Evolutionary conservation across 2,329 filamentous ascomycete species (phyloP), one percentile per base, ranked within the genome.

Genomic region (Lecanicillium sp.): DNA sequence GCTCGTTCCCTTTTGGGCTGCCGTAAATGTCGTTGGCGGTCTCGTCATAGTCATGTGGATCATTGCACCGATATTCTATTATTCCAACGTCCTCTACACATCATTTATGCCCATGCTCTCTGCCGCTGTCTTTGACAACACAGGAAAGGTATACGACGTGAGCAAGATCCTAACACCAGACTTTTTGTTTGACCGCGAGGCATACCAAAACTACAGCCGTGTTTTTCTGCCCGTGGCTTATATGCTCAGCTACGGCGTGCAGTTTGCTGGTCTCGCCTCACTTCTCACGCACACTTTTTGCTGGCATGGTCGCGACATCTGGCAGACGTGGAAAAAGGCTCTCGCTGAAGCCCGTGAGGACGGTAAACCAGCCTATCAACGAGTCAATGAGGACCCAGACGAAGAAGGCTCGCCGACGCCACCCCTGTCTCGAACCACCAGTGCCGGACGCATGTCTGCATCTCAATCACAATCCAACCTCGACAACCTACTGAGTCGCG

Each of bases 211-310:
- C n/a, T 94, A 94, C 60, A 90, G 85, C 49, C 77, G 83, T 14
- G 84, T 94, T 1, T 94, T 89, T 48, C 63, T 94, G 8, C 85
- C 87, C 2, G 87, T 92, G 43, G 92, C 87, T 0, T 94, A 92
- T 53, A 84, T 89, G 15, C 69, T 94, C 29, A 89, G 85, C 53
- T 94, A 94, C 49, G 86, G 82, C 3, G 73, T 94, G 17, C 86
- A 92, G 51, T 94, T 94, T 55, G 87, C 87, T 11, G 84, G 83
- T 2, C 67, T 94, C 15, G 81, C 85, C 17, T 83, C 85, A 2
- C 67, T 94, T 11, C 64, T 94, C 14, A 86, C 85, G 1, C 86
- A 94, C 54, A 94, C 86, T 1, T 67, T 75, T 16, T 85, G 86
- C 53, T 92, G 86, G 85, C 85, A 94, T 51, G 86, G 87, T 12